phyloP scores from a whole-genome alignment of 352 stramenopile genomes.

The Blastocystis sp. region DNA sequence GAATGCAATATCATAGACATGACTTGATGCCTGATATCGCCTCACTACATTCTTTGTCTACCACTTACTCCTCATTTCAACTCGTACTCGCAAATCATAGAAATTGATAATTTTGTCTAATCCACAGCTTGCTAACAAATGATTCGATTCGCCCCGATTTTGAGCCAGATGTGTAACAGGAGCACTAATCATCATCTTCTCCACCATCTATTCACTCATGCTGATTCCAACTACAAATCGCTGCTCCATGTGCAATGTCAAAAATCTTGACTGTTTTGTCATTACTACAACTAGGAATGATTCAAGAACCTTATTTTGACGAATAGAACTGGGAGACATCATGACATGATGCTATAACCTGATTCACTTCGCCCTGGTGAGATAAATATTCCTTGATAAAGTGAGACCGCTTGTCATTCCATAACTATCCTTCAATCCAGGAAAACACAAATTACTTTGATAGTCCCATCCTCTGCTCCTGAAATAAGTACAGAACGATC shows the following conservation, averaged over 20 bases:
- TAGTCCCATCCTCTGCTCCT: slow-evolving; percentile 6
- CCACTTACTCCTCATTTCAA: neutral
- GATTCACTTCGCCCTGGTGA: slow-evolving; percentile 36
- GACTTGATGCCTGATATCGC: neutral
- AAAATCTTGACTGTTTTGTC: slow-evolving; percentile 59
- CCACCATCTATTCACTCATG: neutral
- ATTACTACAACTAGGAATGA: slow-evolving; percentile 43
- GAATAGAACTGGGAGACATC: neutral
- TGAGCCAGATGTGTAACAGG: slow-evolving; percentile 39
- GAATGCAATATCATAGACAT: slow-evolving; percentile 63
- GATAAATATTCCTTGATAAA: neutral
- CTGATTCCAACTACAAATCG: neutral
- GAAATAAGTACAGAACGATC: slow-evolving; percentile 17
- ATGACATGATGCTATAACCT: neutral
- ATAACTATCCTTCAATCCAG: neutral
- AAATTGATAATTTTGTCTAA: slow-evolving; percentile 49
- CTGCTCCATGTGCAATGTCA: neutral
- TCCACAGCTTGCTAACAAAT: slow-evolving; percentile 15
- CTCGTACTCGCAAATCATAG: slow-evolving; percentile 24
- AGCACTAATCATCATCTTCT: neutral
- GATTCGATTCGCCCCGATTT: neutral
- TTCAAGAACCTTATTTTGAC: neutral
- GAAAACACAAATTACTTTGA: neutral
- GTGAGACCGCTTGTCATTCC: neutral
- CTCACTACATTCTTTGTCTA: slow-evolving; percentile 17